Conservation (phyloP, 2,329 filamentous ascomycete genomes). For the Colletotrichum navitas region DNA sequence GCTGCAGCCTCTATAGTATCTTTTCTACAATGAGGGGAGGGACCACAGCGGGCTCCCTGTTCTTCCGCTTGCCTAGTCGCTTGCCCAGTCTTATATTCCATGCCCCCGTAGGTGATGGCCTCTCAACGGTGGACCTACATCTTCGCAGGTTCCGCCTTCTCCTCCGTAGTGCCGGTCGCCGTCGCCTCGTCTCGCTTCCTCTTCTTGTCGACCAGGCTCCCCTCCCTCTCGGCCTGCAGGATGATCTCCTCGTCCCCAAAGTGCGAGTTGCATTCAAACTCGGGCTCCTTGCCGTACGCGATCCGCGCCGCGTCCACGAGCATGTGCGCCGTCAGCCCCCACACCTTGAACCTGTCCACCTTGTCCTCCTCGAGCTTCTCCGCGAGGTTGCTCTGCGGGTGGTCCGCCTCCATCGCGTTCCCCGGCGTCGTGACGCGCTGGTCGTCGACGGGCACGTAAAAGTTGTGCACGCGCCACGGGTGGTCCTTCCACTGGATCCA, state of each 20-base stretch:
- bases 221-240: conserved; percentile 58
- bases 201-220: conserved; percentile 61
- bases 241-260: conserved; percentile 68
- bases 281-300: conserved; percentile 84
- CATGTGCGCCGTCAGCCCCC: conserved; percentile 94
- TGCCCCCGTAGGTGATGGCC: neutral
- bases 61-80: neutral
- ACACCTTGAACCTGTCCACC: conserved; percentile 80
- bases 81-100: neutral
- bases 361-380: conserved; percentile 59
- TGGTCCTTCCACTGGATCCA: conserved; percentile 85
- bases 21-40: conserved; percentile 13
- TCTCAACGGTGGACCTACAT: conserved; percentile 21
- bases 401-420: conserved; percentile 45
- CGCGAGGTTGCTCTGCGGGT: conserved; percentile 58
- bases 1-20: conserved; percentile 22
- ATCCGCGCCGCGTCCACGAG: conserved; percentile 88
- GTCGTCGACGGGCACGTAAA: conserved; percentile 84
- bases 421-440: conserved; percentile 75
- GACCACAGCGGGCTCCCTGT: no score
- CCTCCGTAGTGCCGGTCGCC: conserved; percentile 46
- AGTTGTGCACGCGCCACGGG: conserved; percentile 91
- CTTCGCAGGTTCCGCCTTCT: conserved; percentile 42
- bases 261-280: conserved; percentile 77
- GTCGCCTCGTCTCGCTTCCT: conserved; percentile 44